Conservation (phyloP, 768 basidiomycete genomes). For the Hemileccinum impolitum region DNA sequence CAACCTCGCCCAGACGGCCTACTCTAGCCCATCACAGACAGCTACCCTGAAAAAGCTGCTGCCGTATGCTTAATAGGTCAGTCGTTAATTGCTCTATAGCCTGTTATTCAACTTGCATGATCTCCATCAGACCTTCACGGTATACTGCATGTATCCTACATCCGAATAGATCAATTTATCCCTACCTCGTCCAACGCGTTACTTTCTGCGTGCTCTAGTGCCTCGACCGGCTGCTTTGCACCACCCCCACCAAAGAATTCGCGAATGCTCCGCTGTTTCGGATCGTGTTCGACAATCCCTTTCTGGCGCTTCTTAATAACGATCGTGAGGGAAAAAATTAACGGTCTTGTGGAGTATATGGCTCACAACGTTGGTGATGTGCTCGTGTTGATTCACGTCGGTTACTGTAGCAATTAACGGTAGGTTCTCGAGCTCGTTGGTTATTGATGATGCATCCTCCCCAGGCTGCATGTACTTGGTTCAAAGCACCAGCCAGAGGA, state of each 20-base stretch:
- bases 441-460: conserved; percentile 18
- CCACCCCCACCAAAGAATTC: conserved; percentile 57
- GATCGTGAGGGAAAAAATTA: conserved; percentile 10
- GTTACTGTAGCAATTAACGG: conserved; percentile 45
- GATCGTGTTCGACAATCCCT: conserved; percentile 77
- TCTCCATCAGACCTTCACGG: conserved; percentile 9
- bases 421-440: conserved; percentile 18
- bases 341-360: not conserved
- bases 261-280: conserved; percentile 71
- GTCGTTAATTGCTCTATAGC: not conserved
- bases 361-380: conserved; percentile 56
- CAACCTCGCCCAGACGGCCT: conserved; percentile 59
- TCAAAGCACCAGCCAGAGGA: not conserved
- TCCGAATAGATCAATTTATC: conserved; percentile 6
- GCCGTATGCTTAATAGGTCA: conserved; percentile 55
- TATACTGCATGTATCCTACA: conserved; percentile 9
- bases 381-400: conserved; percentile 53
- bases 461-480: conserved; percentile 27
- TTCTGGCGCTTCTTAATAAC: conserved; percentile 57
- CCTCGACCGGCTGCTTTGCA: conserved; percentile 11
- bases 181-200: conserved; percentile 10
- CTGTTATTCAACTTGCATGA: not conserved
- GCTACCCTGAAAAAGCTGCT: conserved; percentile 65
- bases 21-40: conserved; percentile 64
- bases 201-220: conserved; percentile 20